Evolutionary conservation across 805 yeast species (phyloP).

Genomic region (Candida yuanshanica): DNA sequence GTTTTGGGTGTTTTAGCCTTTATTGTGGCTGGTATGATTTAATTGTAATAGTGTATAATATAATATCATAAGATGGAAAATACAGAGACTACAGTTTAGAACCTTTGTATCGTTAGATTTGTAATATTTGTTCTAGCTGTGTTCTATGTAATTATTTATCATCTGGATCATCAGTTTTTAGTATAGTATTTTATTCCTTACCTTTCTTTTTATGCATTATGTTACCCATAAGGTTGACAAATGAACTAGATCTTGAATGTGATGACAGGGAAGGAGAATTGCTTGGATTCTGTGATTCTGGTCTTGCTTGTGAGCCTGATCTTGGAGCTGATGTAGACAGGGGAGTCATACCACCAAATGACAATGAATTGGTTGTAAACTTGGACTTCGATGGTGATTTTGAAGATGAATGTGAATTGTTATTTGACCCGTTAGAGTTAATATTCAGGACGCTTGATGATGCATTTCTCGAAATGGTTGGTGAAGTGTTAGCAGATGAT

Average conservation of each 20-base stretch:
- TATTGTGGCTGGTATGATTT: slow-evolving; percentile 4
- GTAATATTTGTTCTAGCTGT: no score
- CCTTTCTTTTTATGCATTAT: slow-evolving; percentile 16
- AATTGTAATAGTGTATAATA: not conserved
- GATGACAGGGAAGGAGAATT: not conserved
- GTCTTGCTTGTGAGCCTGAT: not conserved
- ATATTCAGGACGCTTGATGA: slow-evolving; percentile 9
- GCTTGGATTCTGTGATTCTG: not conserved
- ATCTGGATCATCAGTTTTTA: no score
- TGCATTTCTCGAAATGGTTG: slow-evolving; percentile 17
- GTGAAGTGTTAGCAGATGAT: slow-evolving; percentile 15
- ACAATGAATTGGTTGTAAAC: not conserved
- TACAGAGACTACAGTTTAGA: no score
- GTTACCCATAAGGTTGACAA: slow-evolving; percentile 23
- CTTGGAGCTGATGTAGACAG: slow-evolving; percentile 8
- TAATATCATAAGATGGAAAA: not conserved
- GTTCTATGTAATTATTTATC: no score
- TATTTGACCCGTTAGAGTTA: not conserved
- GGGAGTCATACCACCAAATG: slow-evolving; percentile 8
- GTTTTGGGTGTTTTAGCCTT: slow-evolving; percentile 19
- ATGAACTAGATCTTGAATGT: slow-evolving; percentile 18
- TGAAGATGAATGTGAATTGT: not conserved
- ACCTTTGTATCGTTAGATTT: no score
- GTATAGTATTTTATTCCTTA: not conserved
- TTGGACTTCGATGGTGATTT: slow-evolving; percentile 12